Evolutionary conservation across 2,329 filamentous ascomycete species (phyloP).

Genomic region (Botryotinia calthae): DNA sequence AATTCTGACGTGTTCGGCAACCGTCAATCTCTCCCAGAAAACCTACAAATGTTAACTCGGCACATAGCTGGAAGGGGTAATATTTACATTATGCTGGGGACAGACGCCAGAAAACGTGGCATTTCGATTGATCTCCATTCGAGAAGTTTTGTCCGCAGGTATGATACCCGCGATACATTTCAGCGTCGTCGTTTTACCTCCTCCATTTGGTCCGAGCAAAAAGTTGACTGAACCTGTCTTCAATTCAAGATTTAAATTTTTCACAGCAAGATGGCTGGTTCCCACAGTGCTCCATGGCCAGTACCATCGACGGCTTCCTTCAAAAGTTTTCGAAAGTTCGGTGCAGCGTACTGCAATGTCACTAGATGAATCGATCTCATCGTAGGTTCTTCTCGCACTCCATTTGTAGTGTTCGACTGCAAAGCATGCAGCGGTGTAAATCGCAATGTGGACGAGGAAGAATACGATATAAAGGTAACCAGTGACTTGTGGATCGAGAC

Average conservation of each 20-base stretch:
- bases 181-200: neutral
- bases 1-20: slow-evolving; percentile 59
- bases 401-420: neutral
- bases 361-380: neutral
- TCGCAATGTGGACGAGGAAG: neutral
- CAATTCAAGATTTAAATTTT: neutral
- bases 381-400: neutral
- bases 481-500: neutral
- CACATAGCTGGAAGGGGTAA: neutral
- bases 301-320: neutral
- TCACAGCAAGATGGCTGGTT: neutral
- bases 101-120: neutral
- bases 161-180: neutral
- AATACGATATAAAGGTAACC: neutral
- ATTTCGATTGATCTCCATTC: neutral
- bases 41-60: slow-evolving; percentile 36
- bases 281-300: neutral
- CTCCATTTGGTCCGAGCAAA: neutral
- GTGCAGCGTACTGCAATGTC: neutral
- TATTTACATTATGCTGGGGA: neutral
- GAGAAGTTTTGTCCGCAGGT: neutral
- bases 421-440: neutral
- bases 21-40: slow-evolving; percentile 62
- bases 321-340: neutral
- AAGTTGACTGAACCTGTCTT: neutral